Conservation (phyloP, 331 rosid species). For the Pyrus hybrid region DNA sequence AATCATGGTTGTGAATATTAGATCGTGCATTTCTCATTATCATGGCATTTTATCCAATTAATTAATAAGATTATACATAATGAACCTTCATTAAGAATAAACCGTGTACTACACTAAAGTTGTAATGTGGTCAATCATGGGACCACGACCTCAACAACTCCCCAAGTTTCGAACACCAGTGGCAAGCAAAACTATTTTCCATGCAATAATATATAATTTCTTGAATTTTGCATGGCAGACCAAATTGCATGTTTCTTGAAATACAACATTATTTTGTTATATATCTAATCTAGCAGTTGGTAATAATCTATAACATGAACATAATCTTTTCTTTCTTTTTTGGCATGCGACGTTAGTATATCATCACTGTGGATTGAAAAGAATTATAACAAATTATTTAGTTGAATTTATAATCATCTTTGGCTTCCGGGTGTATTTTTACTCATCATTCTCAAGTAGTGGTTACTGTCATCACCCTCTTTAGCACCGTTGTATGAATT, state of each 20-base stretch:
- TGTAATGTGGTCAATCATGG: neutral
- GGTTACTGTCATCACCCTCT: too few relatives aligned
- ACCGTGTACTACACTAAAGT: neutral
- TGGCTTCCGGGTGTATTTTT: too few relatives aligned
- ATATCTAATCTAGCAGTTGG: neutral
- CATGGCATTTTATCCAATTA: neutral
- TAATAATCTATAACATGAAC: neutral
- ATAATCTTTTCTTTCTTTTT: neutral
- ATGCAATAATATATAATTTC: neutral
- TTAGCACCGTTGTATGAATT: too few relatives aligned
- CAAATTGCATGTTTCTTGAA: neutral
- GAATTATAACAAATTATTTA: too few relatives aligned
- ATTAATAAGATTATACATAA: neutral
- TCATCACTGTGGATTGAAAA: neutral
- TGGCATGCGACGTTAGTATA: neutral
- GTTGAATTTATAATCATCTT: too few relatives aligned
- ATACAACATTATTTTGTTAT: slow-evolving; percentile 1
- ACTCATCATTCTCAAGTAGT: too few relatives aligned
- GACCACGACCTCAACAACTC: slow-evolving; percentile 4
- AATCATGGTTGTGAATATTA: slow-evolving; percentile 1
- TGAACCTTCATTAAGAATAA: slow-evolving; percentile 2
- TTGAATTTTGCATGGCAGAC: slow-evolving; percentile 11
- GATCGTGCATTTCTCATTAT: neutral
- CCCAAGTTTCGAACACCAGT: slow-evolving; percentile 4
- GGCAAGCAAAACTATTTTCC: neutral